Evolutionary conservation across 73 alveolate species (phyloP), one percentile per base, ranked within the genome.

Genomic region (Halteria grandinella): DNA sequence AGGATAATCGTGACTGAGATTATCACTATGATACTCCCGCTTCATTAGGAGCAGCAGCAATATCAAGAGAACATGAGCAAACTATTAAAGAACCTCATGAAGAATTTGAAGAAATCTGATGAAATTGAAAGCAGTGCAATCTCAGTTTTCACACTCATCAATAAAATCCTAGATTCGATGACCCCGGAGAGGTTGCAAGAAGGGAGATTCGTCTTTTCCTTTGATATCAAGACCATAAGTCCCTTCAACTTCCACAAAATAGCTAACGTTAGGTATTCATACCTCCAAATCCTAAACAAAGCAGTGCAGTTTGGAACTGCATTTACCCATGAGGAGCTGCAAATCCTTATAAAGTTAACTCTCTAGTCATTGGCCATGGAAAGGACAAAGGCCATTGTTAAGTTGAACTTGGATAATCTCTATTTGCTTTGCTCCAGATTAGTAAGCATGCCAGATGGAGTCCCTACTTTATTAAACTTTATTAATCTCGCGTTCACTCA

Each of bases 111-210:
- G n/a, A 37, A 70, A 11, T 40, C 69, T 54, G 90, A 80, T 80
- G 90, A 80, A n/a, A 55, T 80, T 29, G 90, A 80, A 33, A 66
- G 84, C 44, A 44, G 85, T 0, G 79, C 79, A n/a, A 80, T 80
- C 25, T 53, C 80, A 12, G 80, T 55, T 0, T 80, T 80, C 39
- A 48, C 27, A 14, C 53, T 80, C 27, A 37, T 80, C 8, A 25
- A 44, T 5, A 44, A 25, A 15, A 27, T 66, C 25, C 8, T 47
- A 20, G 71, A 60, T 8, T 21, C 54, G 1, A 59, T 33, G 54
- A 75, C 55, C 15, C 3, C 20, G n/a, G n/a, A n/a, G n/a, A n/a
- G n/a, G n/a, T n/a, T n/a, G n/a, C n/a, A n/a, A n/a, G n/a, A 45
- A 24, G 72, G 52, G 49, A 27, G 11, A 23, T 2, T 28, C 1